Evolutionary conservation across 2,329 filamentous ascomycete species (phyloP), one percentile per base, ranked within the genome.

Genomic region (Didymella arachidicola): DNA sequence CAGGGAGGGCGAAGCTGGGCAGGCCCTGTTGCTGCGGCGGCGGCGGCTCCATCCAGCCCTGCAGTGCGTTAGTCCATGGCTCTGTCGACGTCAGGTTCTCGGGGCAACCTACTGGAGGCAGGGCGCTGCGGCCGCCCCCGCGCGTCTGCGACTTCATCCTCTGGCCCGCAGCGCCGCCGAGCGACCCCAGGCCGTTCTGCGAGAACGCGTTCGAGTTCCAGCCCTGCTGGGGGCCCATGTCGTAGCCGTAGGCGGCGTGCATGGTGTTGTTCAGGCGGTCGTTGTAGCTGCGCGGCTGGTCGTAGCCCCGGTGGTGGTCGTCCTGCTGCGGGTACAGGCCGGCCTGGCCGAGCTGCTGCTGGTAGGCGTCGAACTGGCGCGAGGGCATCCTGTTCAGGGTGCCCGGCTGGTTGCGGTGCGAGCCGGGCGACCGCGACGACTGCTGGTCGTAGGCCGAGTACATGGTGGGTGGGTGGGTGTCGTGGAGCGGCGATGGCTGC

Each of bases 171-270:
- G 81, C 78, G 57, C 78, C 79, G 55, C 78, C 79, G 39, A 80
- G 81, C 56, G 87, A 87, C 57, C 87, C 88, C 67, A 93, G 83
- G 62, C 84, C 85, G 68, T 85, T 84, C 66, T 84, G 88, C 53
- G 87, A 87, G 64, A 92, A 91, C 45, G 87, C 89, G 70, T 85
- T 86, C 51, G 92, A 88, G 75, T 88, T 91, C 93, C 93, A 97
- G 19, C 89, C 88, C 72, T 92, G 89, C n/a, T 84, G 83, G n/a
- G 80, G 79, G 58, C 81, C 80, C 73, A 87, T 86, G 71, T 93
- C 91, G 67, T 93, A 90, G 58, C 80, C 85, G 57, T 91, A 89
- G 51, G 83, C 86, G 56, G 80, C 81, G 62, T 83, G 82, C 69
- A 83, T 82, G 72, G 81, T 85, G 67, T 84, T 81, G 68, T 83